A percentile compares a stretch with the other conserved stretches of the same genome.
phyloP scores from a whole-genome alignment of 2,329 filamentous ascomycete species.

The Ceratocystis papillata region DNA sequence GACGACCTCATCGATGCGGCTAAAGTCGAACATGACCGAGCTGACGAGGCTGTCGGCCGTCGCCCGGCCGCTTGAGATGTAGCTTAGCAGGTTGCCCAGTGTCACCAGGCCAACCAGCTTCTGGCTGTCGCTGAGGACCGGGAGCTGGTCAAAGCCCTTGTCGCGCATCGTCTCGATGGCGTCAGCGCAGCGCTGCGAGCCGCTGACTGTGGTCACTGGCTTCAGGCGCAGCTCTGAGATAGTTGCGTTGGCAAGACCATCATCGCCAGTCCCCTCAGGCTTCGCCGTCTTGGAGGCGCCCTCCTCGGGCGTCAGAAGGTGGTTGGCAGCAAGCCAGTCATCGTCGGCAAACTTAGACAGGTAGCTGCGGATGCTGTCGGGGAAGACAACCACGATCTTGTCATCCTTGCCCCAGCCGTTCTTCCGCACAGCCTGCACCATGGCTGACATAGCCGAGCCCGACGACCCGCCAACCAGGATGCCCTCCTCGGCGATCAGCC shows the following conservation, averaged over 20 bases:
- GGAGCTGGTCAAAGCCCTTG: constrained; percentile 94
- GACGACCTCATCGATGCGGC: constrained; percentile 73
- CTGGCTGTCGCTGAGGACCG: constrained; percentile 58
- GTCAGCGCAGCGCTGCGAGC: constrained; percentile 62
- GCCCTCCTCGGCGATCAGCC: constrained; percentile 87
- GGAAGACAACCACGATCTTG: constrained; percentile 79
- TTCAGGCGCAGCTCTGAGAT: constrained; percentile 78
- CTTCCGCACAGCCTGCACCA: constrained; percentile 66
- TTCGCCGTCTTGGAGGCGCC: constrained; percentile 25
- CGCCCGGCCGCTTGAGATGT: constrained; percentile 75
- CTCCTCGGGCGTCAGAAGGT: constrained; percentile 52
- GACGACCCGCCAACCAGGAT: constrained; percentile 87
- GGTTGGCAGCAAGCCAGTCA: constrained; percentile 96
- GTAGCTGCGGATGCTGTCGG: constrained; percentile 95
- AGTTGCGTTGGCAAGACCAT: constrained; percentile 61
- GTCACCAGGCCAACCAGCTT: constrained; percentile 87
- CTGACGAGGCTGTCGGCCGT: constrained; percentile 61
- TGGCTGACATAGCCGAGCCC: constrained; percentile 78
- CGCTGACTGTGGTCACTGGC: constrained; percentile 75
- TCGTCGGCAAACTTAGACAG: constrained; percentile 98
- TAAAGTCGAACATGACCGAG: constrained; percentile 96
- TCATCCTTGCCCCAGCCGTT: constrained; percentile 70
- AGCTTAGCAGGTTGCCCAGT: constrained; percentile 84
- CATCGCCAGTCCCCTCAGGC: constrained; percentile 34
- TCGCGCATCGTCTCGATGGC: constrained; percentile 98